phyloP scores from a whole-genome alignment of 352 stramenopile species.

The Proteromonas lacertae region DNA sequence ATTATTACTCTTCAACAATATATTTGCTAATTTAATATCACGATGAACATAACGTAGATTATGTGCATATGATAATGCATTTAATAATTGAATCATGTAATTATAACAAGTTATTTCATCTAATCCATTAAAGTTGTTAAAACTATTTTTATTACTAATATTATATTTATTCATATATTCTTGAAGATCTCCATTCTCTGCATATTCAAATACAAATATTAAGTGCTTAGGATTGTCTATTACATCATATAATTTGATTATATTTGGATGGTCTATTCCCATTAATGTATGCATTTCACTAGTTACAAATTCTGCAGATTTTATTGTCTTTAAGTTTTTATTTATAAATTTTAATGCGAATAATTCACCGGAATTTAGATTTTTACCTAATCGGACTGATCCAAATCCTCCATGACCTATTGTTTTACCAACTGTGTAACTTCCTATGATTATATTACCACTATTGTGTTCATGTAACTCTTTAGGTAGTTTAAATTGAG shows the following conservation, averaged over 20 bases:
- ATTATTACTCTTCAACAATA: constrained; percentile 26
- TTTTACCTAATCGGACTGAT: constrained; percentile 24
- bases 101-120: too few species aligned
- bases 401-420: constrained; percentile 34
- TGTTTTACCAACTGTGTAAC: constrained; percentile 18
- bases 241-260: constrained; percentile 28
- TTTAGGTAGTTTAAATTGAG: too few species aligned
- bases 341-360: constrained; percentile 47
- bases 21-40: constrained; percentile 46
- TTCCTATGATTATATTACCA: neutral
- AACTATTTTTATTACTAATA: too few species aligned
- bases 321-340: constrained; percentile 39
- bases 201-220: too few species aligned
- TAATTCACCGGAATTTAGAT: constrained; percentile 36
- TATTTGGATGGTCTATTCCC: constrained; percentile 37
- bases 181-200: too few species aligned
- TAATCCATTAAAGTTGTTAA: too few species aligned
- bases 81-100: constrained; percentile 35
- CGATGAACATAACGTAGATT: constrained; percentile 50
- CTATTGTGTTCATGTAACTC: too few species aligned
- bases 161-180: too few species aligned
- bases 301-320: constrained; percentile 35
- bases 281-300: constrained; percentile 39
- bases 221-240: too few species aligned
- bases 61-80: constrained; percentile 33